A percentile compares a stretch with the other conserved stretches of the same genome.
Evolutionary conservation across 2,329 filamentous ascomycete species (phyloP).

Genomic region (Septoria linicola): DNA sequence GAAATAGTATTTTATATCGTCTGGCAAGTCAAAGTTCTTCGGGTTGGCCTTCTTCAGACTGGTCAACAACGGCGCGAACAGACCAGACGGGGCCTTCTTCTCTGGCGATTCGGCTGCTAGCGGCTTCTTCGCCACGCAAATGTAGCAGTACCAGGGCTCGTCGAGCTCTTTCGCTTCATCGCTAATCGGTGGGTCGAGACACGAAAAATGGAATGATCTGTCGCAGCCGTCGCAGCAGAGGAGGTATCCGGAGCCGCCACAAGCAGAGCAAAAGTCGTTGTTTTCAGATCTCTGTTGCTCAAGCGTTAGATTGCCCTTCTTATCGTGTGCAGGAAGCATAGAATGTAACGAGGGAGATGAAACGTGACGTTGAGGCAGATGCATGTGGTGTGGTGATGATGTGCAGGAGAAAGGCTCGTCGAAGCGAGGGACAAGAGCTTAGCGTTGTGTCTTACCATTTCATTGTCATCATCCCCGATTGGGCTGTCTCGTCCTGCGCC

Average conservation of each 20-base stretch:
- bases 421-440: conserved; percentile 40
- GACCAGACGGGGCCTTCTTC: conserved; percentile 46
- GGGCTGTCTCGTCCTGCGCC: conserved; percentile 63
- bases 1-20: conserved; percentile 70
- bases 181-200: conserved; percentile 73
- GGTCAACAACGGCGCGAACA: conserved; percentile 64
- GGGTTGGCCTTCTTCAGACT: conserved; percentile 40
- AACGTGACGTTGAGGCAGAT: conserved; percentile 29
- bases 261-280: conserved; percentile 86
- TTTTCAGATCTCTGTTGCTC: conserved; percentile 58
- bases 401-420: conserved; percentile 36
- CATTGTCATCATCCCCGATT: conserved; percentile 58
- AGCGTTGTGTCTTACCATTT: conserved; percentile 51
- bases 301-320: conserved; percentile 40
- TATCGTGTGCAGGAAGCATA: conserved; percentile 22
- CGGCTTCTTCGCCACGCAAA: conserved; percentile 55
- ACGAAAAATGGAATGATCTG: conserved; percentile 85
- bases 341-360: conserved; percentile 28
- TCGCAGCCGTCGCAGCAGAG: conserved; percentile 93
- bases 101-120: conserved; percentile 32
- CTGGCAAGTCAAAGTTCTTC: conserved; percentile 58
- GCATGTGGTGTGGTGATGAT: conserved; percentile 31
- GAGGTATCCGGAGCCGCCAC: conserved; percentile 77
- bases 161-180: conserved; percentile 53
- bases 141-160: conserved; percentile 80